Evolutionary conservation across 768 basidiomycete genomes (phyloP).

Genomic region (Russula compacta): DNA sequence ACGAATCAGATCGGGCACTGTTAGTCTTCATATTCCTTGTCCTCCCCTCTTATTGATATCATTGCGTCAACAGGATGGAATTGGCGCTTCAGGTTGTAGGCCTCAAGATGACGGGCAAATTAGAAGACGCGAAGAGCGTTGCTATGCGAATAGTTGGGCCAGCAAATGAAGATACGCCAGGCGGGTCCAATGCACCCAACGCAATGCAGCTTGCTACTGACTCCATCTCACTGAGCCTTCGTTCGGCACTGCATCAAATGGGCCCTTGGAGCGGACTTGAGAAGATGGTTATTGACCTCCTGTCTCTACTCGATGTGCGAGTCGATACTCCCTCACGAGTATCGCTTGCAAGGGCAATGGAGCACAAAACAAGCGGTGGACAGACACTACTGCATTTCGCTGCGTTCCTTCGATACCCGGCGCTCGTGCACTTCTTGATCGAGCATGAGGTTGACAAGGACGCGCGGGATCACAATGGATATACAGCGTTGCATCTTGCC

Average conservation of each 20-base stretch:
- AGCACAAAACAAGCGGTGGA: slow-evolving; percentile 57
- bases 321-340: slow-evolving; percentile 35
- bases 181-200: slow-evolving; percentile 6
- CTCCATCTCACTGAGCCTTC: slow-evolving; percentile 41
- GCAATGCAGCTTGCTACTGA: slow-evolving; percentile 41
- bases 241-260: slow-evolving; percentile 48
- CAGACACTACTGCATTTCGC: slow-evolving; percentile 90
- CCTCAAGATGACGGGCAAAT: slow-evolving; percentile 91
- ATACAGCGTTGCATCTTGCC: slow-evolving; percentile 83
- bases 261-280: slow-evolving; percentile 57
- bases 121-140: slow-evolving; percentile 88
- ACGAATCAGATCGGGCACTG: slow-evolving; percentile 84
- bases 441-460: slow-evolving; percentile 69
- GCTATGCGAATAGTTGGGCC: slow-evolving; percentile 87
- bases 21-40: slow-evolving; percentile 34
- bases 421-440: slow-evolving; percentile 65
- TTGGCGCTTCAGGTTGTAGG: slow-evolving; percentile 92
- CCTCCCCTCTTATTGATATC: slow-evolving; percentile 12
- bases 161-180: slow-evolving; percentile 44
- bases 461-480: slow-evolving; percentile 80
- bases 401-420: slow-evolving; percentile 63
- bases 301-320: slow-evolving; percentile 65
- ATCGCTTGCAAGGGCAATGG: slow-evolving; percentile 49
- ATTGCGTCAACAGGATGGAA: slow-evolving; percentile 61
- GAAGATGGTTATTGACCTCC: slow-evolving; percentile 66